Conservation (phyloP, 176 grass and related monocot species). For the Pontederia paniculata region DNA sequence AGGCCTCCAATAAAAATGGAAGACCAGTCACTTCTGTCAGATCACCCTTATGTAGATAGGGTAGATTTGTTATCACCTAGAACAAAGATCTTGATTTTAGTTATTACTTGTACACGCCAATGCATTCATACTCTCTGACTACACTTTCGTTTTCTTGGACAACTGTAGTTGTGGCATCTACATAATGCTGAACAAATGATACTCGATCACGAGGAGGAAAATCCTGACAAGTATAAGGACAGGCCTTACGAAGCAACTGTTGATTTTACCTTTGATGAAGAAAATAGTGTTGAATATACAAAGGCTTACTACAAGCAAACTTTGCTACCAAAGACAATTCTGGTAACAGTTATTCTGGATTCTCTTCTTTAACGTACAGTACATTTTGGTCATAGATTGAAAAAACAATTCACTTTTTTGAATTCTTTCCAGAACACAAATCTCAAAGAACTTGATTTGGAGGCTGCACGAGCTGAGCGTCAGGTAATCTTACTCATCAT, state of each 20-base stretch:
- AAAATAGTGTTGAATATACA: slow-evolving; percentile 72
- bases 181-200: slow-evolving; percentile 98
- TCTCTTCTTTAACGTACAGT: no score
- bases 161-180: slow-evolving; percentile 67
- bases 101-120: slow-evolving; percentile 4
- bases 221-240: slow-evolving; percentile 79
- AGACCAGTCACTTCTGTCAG: slow-evolving; percentile 62
- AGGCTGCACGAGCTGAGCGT: slow-evolving; percentile 66
- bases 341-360: slow-evolving; percentile 26
- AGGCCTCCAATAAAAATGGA: slow-evolving; percentile 50
- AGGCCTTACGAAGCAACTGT: slow-evolving; percentile 62
- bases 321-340: slow-evolving; percentile 67
- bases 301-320: slow-evolving; percentile 50
- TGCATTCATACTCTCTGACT: slow-evolving; percentile 1
- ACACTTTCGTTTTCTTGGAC: background rate
- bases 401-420: background rate
- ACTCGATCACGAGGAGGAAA: slow-evolving; percentile 86
- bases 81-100: slow-evolving; percentile 3
- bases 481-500: slow-evolving; percentile 30
- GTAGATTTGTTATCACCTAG: slow-evolving; percentile 23
- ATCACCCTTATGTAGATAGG: slow-evolving; percentile 94
- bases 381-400: background rate
- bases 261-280: slow-evolving; percentile 39
- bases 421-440: slow-evolving; percentile 40
- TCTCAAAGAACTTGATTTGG: slow-evolving; percentile 72